These are phyloP conservation scores for Candida oleophila DNA, from an alignment of 805 yeast genomes.

Conservation along the genomic window DNA sequence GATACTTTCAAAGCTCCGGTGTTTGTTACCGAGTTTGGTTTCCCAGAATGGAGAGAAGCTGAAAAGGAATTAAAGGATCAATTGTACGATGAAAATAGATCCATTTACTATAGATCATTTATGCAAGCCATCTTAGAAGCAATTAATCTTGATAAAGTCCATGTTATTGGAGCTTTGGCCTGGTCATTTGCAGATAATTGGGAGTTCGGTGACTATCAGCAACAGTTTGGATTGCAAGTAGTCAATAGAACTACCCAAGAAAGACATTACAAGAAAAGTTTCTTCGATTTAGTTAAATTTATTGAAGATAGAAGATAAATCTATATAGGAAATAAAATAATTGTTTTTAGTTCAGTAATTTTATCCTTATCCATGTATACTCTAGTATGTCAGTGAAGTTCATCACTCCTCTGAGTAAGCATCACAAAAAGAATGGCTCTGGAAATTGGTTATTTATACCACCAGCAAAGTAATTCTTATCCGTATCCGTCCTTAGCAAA, in stretches of 20 bases:
- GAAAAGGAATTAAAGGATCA: slow-evolving; percentile 23
- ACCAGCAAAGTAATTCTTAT: slow-evolving; percentile 31
- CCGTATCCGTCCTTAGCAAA: slow-evolving; percentile 35
- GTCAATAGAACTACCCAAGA: slow-evolving; percentile 26
- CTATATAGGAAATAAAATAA: background rate
- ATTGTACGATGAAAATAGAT: slow-evolving; percentile 24
- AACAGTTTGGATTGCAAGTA: slow-evolving; percentile 23
- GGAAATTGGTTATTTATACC: slow-evolving; percentile 3
- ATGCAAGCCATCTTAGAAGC: slow-evolving; percentile 24
- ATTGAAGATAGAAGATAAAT: slow-evolving; percentile 11
- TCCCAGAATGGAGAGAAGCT: slow-evolving; percentile 29
- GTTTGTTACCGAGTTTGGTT: slow-evolving; percentile 32
- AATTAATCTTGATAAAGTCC: slow-evolving; percentile 21
- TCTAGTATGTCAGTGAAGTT: too few relatives aligned
- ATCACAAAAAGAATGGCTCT: slow-evolving; percentile 2
- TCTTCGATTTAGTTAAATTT: slow-evolving; percentile 13
- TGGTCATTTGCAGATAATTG: slow-evolving; percentile 34
- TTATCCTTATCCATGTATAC: too few relatives aligned
- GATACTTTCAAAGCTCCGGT: slow-evolving; percentile 23
- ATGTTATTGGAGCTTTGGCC: slow-evolving; percentile 28
- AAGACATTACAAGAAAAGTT: slow-evolving; percentile 21
- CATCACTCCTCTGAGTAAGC: too few relatives aligned
- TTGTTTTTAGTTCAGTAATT: background rate
- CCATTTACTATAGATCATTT: slow-evolving; percentile 27
- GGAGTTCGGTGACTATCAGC: slow-evolving; percentile 28